Percentiles rank a stretch among this genome's conserved stretches.
Conservation (phyloP, 179 eudicot species). For the Silene noctiflora region DNA sequence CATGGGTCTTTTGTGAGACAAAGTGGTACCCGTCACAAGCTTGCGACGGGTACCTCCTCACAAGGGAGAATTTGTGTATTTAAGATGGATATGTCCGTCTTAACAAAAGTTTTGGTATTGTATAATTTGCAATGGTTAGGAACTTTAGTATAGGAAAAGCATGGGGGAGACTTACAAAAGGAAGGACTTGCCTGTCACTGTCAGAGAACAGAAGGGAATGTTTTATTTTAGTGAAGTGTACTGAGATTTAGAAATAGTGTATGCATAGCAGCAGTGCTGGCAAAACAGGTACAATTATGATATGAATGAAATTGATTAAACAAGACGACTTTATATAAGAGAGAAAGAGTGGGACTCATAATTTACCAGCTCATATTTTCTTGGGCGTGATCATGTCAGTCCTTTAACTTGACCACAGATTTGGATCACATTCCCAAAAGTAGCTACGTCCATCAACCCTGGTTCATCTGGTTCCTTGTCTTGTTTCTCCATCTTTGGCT, state of each 20-base stretch:
- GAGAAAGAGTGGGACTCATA: conserved; percentile 6
- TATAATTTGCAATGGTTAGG: not conserved
- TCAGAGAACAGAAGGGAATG: conserved; percentile 27
- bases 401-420: conserved; percentile 4
- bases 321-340: not conserved
- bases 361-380: conserved; percentile 21
- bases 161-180: not conserved
- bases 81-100: too few species aligned
- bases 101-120: too few species aligned
- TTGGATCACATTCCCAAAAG: not conserved
- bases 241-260: conserved; percentile 6
- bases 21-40: too few species aligned
- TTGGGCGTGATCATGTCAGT: conserved; percentile 21
- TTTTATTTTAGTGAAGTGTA: conserved; percentile 7
- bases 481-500: not conserved
- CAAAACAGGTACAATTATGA: conserved; percentile 10
- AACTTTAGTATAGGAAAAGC: not conserved
- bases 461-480: too few species aligned
- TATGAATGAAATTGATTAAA: conserved; percentile 5
- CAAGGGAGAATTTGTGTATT: too few species aligned
- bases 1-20: too few species aligned
- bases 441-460: not conserved
- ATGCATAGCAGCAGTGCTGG: conserved; percentile 2
- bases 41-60: too few species aligned
- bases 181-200: conserved; percentile 19